Percentiles rank a stretch among this genome's conserved stretches.
Conservation (phyloP, 176 grass and related monocot genomes). For the Paspalum vaginatum region DNA sequence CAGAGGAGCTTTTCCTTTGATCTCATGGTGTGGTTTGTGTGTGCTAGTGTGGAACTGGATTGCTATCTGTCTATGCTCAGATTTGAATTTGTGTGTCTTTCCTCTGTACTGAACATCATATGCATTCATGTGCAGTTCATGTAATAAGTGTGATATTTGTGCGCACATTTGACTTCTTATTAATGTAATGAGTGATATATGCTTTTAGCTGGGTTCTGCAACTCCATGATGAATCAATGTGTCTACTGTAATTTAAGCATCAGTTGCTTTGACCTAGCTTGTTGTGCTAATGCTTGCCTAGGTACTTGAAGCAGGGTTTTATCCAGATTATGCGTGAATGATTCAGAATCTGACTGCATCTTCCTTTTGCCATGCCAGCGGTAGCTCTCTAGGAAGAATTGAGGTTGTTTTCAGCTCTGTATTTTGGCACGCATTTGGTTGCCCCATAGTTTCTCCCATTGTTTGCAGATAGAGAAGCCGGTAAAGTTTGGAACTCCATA, state of each 20-base stretch:
- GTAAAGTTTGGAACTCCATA: no score
- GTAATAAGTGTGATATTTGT: conserved; percentile 27
- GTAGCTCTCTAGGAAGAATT: not conserved
- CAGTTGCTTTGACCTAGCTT: not conserved
- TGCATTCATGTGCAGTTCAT: conserved; percentile 3
- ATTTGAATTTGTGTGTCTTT: conserved; percentile 26
- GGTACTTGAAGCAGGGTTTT: conserved; percentile 5
- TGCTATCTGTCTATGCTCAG: conserved; percentile 20
- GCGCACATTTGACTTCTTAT: conserved; percentile 18
- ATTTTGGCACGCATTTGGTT: not conserved
- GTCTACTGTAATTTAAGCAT: conserved; percentile 15
- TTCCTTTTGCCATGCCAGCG: not conserved
- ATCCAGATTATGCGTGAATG: not conserved
- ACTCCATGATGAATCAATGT: not conserved
- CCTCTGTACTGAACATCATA: not conserved
- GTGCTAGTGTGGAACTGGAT: not conserved
- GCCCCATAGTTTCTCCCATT: no score
- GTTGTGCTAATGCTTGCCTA: not conserved
- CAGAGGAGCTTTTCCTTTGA: not conserved
- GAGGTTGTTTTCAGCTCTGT: not conserved
- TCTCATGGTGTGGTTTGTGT: conserved; percentile 13
- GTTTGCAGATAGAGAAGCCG: no score
- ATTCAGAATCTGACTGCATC: not conserved
- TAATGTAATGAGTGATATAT: not conserved
- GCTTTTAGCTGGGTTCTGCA: not conserved